These are phyloP conservation scores for Collybia nuda DNA, from an alignment of 768 basidiomycete genomes.

Conservation along the genomic window DNA sequence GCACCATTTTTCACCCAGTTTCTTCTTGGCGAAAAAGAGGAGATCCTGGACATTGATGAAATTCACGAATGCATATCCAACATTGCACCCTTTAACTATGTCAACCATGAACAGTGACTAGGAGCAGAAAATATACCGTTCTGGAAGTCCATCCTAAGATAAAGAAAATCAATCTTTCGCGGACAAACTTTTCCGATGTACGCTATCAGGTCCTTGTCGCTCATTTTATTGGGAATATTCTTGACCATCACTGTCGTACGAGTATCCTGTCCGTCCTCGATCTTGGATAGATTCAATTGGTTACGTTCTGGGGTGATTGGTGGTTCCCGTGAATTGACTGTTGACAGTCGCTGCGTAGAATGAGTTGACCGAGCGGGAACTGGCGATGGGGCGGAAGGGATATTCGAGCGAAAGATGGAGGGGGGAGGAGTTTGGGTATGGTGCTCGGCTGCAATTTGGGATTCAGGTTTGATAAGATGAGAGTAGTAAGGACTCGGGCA, in stretches of 20 bases:
- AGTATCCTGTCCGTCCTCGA: conserved; percentile 77
- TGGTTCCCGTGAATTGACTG: conserved; percentile 5
- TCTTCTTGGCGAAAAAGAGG: conserved; percentile 68
- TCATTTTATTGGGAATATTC: conserved; percentile 94
- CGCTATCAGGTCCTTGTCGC: conserved; percentile 63
- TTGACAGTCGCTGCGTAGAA: not conserved
- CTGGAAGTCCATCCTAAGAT: conserved; percentile 83
- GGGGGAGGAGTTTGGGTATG: too few relatives aligned
- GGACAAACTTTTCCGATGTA: conserved; percentile 74
- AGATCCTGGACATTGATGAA: conserved; percentile 81
- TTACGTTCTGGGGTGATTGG: conserved; percentile 31
- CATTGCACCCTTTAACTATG: conserved; percentile 60
- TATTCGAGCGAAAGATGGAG: not conserved
- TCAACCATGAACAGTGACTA: not conserved
- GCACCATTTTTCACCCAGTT: conserved; percentile 81
- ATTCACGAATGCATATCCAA: conserved; percentile 88
- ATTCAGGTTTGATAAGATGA: conserved; percentile 11
- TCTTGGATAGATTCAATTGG: conserved; percentile 62
- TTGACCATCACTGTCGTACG: conserved; percentile 89
- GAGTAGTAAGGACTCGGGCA: not conserved
- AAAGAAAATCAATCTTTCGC: conserved; percentile 83
- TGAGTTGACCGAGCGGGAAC: conserved; percentile 11
- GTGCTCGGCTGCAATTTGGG: not conserved
- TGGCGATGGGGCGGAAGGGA: conserved; percentile 21
- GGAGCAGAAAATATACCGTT: conserved; percentile 50